Evolutionary conservation across 2,329 filamentous ascomycete species (phyloP).

Genomic region (Sclerotinia sclerotiorum): DNA sequence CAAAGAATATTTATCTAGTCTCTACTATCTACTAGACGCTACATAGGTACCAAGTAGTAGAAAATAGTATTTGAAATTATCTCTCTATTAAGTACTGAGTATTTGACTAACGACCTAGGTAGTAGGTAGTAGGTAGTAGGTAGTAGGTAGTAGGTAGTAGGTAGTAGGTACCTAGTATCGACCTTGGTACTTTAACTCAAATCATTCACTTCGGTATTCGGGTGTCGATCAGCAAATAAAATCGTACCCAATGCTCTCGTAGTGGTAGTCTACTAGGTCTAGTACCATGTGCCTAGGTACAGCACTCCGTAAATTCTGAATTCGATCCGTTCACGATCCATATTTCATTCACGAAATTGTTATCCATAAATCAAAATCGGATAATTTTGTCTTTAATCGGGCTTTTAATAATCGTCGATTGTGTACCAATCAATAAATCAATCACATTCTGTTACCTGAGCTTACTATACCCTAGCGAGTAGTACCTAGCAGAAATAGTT

Average conservation of each 20-base stretch:
- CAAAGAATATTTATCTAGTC: too few species aligned
- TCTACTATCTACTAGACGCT: too few species aligned
- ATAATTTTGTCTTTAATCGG: background rate
- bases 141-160: too few species aligned
- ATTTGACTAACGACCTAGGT: too few species aligned
- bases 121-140: too few species aligned
- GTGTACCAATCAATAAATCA: background rate
- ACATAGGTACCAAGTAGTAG: too few species aligned
- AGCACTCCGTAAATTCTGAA: background rate
- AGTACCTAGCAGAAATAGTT: background rate
- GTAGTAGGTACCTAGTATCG: too few species aligned
- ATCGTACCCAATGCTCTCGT: too few species aligned
- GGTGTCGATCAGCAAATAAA: background rate
- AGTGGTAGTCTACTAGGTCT: too few species aligned
- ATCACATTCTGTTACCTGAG: background rate
- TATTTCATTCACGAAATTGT: background rate
- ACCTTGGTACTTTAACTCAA: background rate
- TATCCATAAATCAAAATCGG: background rate
- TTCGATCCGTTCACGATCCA: background rate
- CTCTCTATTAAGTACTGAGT: too few species aligned
- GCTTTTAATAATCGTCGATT: background rate
- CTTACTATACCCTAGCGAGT: background rate
- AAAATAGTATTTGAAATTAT: too few species aligned
- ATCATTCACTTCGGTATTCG: background rate
- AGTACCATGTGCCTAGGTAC: too few species aligned